Percentiles rank a stretch among this genome's conserved stretches.
Conservation (phyloP, 1,284 basidiomycete species). For the Tausonia pullulans region DNA sequence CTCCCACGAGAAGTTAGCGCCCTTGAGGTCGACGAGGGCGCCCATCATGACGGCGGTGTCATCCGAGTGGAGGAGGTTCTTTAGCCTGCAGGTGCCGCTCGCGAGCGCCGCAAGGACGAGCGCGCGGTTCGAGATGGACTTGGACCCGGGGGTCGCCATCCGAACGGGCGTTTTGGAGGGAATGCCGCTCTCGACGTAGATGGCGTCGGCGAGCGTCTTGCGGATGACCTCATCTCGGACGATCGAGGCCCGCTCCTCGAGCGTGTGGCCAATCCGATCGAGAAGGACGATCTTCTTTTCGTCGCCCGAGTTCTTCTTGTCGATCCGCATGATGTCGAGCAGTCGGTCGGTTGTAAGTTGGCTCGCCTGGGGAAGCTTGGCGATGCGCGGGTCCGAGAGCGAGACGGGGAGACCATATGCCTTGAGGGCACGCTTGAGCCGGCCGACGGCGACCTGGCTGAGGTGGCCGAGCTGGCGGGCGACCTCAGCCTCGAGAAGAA, state of each 20-base stretch:
- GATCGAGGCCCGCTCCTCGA: slow-evolving; percentile 80
- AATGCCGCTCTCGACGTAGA: slow-evolving; percentile 58
- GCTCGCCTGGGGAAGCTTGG: slow-evolving; percentile 56
- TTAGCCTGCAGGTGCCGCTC: slow-evolving; percentile 74
- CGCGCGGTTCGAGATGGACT: slow-evolving; percentile 93
- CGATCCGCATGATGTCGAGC: slow-evolving; percentile 81
- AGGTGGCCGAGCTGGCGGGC: slow-evolving; percentile 76
- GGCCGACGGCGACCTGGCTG: slow-evolving; percentile 76
- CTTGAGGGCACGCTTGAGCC: slow-evolving; percentile 69
- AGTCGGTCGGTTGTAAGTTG: slow-evolving; percentile 68
- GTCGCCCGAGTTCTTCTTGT: slow-evolving; percentile 90
- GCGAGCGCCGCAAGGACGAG: slow-evolving; percentile 87
- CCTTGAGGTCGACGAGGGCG: slow-evolving; percentile 78
- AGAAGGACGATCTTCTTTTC: slow-evolving; percentile 92
- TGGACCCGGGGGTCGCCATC: slow-evolving; percentile 89
- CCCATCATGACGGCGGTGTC: slow-evolving; percentile 99
- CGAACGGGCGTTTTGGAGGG: slow-evolving; percentile 55
- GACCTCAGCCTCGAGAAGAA: slow-evolving; percentile 87
- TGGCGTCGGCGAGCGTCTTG: slow-evolving; percentile 66
- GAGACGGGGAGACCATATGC: slow-evolving; percentile 79
- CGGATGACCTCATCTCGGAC: slow-evolving; percentile 70
- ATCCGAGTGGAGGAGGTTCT: slow-evolving; percentile 89
- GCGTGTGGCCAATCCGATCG: slow-evolving; percentile 78
- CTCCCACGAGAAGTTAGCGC: slow-evolving; percentile 82
- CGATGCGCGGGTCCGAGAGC: slow-evolving; percentile 60